phyloP scores from a whole-genome alignment of 2,329 filamentous ascomycete species.

The Colletotrichum phormii region DNA sequence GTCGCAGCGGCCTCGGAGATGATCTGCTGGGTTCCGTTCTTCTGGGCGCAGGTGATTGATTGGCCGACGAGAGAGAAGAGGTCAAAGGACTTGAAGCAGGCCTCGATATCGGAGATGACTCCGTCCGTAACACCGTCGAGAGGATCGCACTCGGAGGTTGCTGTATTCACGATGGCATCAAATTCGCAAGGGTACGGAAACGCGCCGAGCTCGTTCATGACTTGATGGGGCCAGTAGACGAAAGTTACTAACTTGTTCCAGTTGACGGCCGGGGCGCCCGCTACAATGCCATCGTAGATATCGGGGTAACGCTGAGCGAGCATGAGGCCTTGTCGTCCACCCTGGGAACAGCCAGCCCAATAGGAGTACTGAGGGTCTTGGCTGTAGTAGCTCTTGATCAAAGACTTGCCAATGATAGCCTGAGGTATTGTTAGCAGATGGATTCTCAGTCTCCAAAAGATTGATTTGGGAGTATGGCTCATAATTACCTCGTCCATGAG shows the following conservation, averaged over 20 bases:
- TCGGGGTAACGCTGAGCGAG: constrained; percentile 59
- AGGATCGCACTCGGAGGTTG: constrained; percentile 46
- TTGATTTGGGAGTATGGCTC: constrained; percentile 44
- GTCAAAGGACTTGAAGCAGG: constrained; percentile 41
- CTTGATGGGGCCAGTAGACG: background rate
- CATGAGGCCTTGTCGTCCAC: constrained; percentile 62
- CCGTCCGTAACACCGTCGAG: constrained; percentile 41
- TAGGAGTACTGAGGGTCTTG: constrained; percentile 51
- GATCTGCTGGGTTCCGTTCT: background rate
- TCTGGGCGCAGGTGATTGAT: background rate
- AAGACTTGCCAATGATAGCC: background rate
- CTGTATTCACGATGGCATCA: constrained; percentile 43
- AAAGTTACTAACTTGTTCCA: background rate
- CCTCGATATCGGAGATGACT: constrained; percentile 26
- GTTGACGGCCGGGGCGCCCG: constrained; percentile 10
- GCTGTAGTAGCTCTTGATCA: background rate
- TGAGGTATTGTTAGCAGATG: constrained; percentile 53
- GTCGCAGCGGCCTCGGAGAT: background rate
- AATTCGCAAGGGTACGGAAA: constrained; percentile 13
- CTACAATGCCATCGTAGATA: constrained; percentile 58
- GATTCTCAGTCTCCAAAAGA: constrained; percentile 24
- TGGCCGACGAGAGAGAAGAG: constrained; percentile 33
- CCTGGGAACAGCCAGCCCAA: constrained; percentile 63
- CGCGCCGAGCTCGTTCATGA: constrained; percentile 39
- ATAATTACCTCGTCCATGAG: constrained; percentile 57